Conservation (phyloP, 768 basidiomycete species). For the Cyclocybe cylindracea region DNA sequence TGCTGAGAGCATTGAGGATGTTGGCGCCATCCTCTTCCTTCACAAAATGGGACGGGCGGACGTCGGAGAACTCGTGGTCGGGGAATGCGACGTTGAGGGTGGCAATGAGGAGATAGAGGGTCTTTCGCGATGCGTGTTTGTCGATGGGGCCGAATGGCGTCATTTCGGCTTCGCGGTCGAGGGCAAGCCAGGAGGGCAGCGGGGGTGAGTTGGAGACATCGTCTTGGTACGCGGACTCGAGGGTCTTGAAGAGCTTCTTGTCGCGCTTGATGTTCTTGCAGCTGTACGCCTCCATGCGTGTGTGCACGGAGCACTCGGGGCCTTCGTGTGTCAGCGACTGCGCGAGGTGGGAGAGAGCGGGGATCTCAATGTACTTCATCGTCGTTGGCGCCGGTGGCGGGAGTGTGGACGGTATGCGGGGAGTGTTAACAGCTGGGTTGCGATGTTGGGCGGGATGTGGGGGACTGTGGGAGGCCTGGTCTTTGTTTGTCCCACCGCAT, state of each 20-base stretch:
- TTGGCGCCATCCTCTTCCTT: slow-evolving; percentile 78
- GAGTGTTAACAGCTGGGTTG: neutral
- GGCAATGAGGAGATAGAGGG: slow-evolving; percentile 93
- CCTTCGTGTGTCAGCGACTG: slow-evolving; percentile 84
- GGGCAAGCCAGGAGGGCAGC: slow-evolving; percentile 75
- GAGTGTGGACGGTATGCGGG: neutral
- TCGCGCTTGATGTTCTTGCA: slow-evolving; percentile 98
- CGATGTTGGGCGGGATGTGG: neutral
- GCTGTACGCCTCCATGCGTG: slow-evolving; percentile 94
- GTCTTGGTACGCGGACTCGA: slow-evolving; percentile 86
- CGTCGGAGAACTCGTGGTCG: slow-evolving; percentile 95
- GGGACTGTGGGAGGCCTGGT: neutral
- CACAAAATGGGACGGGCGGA: slow-evolving; percentile 87
- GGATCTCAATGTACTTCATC: slow-evolving; percentile 91
- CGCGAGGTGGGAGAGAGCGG: slow-evolving; percentile 75
- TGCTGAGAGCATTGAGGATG: slow-evolving; percentile 85
- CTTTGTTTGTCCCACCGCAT: slow-evolving; percentile 8
- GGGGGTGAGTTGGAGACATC: slow-evolving; percentile 84
- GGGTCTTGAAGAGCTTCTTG: slow-evolving; percentile 91
- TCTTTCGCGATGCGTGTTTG: slow-evolving; percentile 84
- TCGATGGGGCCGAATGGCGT: slow-evolving; percentile 92
- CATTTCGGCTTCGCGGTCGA: slow-evolving; percentile 70
- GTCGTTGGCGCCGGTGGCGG: slow-evolving; percentile 4
- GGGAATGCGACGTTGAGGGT: slow-evolving; percentile 98
- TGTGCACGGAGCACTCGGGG: slow-evolving; percentile 85